These are phyloP conservation scores for Emericellopsis terricola DNA, from an alignment of 495 filamentous ascomycete genomes.

Conservation along the genomic window DNA sequence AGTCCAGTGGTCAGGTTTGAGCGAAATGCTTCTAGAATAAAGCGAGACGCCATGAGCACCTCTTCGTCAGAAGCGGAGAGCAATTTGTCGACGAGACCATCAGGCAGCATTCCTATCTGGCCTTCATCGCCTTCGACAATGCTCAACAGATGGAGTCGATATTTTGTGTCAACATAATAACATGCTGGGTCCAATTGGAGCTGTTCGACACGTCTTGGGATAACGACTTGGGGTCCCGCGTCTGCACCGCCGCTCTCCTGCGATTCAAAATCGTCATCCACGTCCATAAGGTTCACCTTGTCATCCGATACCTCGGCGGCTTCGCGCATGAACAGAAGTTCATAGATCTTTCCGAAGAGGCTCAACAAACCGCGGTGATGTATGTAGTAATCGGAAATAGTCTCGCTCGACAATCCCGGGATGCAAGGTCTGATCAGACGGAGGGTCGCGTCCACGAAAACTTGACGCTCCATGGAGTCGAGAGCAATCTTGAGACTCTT, in stretches of 20 bases:
- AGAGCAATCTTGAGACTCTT: constrained; percentile 14
- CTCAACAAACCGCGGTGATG: constrained; percentile 16
- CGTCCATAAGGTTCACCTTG: constrained; percentile 49
- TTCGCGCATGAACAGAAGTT: constrained; percentile 24
- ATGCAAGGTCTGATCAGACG: constrained; percentile 17
- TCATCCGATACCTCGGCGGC: constrained; percentile 9
- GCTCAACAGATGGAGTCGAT: constrained; percentile 21
- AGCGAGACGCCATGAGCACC: constrained; percentile 34
- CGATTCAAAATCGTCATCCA: constrained; percentile 53
- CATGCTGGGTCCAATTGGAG: constrained; percentile 26
- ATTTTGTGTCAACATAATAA: constrained; percentile 25
- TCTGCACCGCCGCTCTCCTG: constrained; percentile 28
- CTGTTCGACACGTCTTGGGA: constrained; percentile 28
- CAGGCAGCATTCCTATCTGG: constrained; percentile 16
- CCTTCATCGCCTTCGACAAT: constrained; percentile 15
- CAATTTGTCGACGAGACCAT: constrained; percentile 38
- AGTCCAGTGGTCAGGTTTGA: constrained; percentile 23
- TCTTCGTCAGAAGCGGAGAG: constrained; percentile 38
- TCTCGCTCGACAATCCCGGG: constrained; percentile 12
- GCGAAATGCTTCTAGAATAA: constrained; percentile 29
- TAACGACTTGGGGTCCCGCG: constrained; percentile 10
- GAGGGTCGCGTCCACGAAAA: constrained; percentile 17
- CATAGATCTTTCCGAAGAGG: constrained; percentile 21
- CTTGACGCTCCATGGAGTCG: constrained; percentile 14
- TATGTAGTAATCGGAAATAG: constrained; percentile 11